These are phyloP conservation scores for Globisporangium solare DNA, from an alignment of 352 stramenopile species.

Conservation along the genomic window DNA sequence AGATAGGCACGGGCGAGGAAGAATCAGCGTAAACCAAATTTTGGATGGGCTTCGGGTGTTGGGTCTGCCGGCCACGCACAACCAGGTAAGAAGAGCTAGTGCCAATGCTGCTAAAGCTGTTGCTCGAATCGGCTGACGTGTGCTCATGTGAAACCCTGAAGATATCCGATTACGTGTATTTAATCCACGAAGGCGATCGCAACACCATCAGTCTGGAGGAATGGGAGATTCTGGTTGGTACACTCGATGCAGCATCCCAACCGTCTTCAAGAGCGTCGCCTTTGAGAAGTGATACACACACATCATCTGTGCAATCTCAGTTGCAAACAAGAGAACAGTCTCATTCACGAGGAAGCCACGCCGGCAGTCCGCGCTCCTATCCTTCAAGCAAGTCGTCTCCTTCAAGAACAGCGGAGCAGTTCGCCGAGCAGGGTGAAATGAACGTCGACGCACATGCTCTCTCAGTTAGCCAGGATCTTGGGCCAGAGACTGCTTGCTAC, in stretches of 20 bases:
- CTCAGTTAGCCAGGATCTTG: neutral
- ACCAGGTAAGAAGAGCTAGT: conserved; percentile 39
- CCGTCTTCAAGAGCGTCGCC: conserved; percentile 15
- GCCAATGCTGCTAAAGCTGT: neutral
- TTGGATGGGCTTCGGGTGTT: conserved; percentile 48
- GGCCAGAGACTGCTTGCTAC: neutral
- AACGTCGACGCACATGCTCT: neutral
- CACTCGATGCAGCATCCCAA: conserved; percentile 54
- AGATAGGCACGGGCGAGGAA: conserved; percentile 35
- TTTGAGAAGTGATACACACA: neutral
- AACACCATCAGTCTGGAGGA: conserved; percentile 58
- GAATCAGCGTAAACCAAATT: conserved; percentile 53
- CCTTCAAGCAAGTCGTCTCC: conserved; percentile 3
- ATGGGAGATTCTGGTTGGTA: conserved; percentile 63
- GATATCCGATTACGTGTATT: conserved; percentile 71
- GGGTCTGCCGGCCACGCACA: conserved; percentile 52
- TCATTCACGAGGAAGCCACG: conserved; percentile 2
- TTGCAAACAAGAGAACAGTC: conserved; percentile 1
- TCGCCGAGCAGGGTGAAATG: neutral
- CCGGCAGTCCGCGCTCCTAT: conserved; percentile 1
- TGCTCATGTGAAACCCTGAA: neutral
- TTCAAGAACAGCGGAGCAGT: neutral
- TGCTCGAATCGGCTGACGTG: neutral
- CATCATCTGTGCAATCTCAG: neutral
- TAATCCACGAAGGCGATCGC: conserved; percentile 57